Base-by-base conservation (phyloP, 108 stramenopile genomes). In the Asterionellopsis glacialis region DNA sequence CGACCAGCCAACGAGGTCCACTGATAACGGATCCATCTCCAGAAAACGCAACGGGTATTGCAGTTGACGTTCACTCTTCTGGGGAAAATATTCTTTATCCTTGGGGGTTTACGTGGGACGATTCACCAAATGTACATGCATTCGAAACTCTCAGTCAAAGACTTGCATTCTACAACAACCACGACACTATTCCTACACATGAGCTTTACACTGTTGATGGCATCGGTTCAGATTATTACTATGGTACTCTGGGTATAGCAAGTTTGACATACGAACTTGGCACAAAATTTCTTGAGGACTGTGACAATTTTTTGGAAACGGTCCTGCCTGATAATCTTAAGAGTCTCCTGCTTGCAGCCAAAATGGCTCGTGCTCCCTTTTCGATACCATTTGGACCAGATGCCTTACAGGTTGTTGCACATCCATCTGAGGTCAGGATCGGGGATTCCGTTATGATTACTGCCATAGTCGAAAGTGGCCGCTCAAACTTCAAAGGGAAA, bases 181-280 rank as follows among this genome's bases (percentile, higher is more conserved):
- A 10, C 54, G 68, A 16, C 63, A 61, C 47, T 23, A 38, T 19
- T 67, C 59, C 53, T 70, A 65, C 12, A 43, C 41, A 24, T 75
- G 68, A 19, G 48, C 53, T 25, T 61, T 59, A 0, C 33, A 33
- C 33, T 5, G 33, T 33, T 33, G 33, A 33, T 41, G 83, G 83
- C 4, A 66, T 56, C 49, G 58, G 68, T 7, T 63, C 48, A 5
- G 83, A 84, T 68, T 72, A 57, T 44, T 52, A 65, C 44, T 80
- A 84, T 65, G 74, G 63, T 5, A 42, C 44, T 0, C 24, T 70
- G 0, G 75, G 83, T n/a, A 77, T 71, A 9, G 68, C 76, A 16
- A 62, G 70, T 33, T 51, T 76, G 22, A 68, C 66, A 1, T 79
- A 67, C 25, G 83, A 84, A 51, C 50, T 84, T 45, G 83, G 83